These are phyloP conservation scores for Microcos paniculata DNA, from an alignment of 345 rosid genomes.

Conservation along the genomic window DNA sequence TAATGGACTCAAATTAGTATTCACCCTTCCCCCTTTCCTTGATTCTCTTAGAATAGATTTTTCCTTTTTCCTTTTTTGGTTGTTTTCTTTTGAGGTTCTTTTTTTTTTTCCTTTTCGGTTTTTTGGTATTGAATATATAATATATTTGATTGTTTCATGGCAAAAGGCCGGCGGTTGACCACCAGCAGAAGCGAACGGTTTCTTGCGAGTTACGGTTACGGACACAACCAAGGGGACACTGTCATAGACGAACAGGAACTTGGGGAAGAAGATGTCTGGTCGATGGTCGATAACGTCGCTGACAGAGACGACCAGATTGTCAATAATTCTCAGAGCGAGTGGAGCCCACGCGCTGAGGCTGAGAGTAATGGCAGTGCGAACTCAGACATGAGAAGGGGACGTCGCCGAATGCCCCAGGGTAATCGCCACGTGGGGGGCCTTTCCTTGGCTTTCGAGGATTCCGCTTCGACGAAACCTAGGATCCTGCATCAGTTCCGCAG, in stretches of 20 bases:
- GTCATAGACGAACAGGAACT: constrained; percentile 49
- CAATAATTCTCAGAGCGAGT: constrained; percentile 25
- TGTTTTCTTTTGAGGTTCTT: no score
- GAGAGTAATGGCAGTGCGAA: constrained; percentile 24
- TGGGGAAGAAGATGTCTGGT: constrained; percentile 86
- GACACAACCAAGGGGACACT: constrained; percentile 25
- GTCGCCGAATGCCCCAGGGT: constrained; percentile 18
- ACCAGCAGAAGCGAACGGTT: constrained; percentile 75
- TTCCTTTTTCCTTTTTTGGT: not conserved
- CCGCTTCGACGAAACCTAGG: constrained; percentile 46
- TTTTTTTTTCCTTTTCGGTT: not conserved
- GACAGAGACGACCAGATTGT: constrained; percentile 21
- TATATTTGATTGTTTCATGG: constrained; percentile 33
- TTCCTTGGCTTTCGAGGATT: constrained; percentile 66
- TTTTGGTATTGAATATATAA: not conserved
- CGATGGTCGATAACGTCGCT: constrained; percentile 46
- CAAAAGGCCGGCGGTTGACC: constrained; percentile 71
- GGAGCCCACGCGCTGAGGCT: constrained; percentile 39
- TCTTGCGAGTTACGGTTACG: constrained; percentile 39
- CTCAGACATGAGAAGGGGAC: constrained; percentile 3
- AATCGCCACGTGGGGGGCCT: constrained; percentile 57
- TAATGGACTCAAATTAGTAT: constrained; percentile 25
- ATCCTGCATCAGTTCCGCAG: constrained; percentile 76
- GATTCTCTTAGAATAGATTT: not conserved
- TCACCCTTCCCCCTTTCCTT: not conserved